Evolutionary conservation across 2,329 filamentous ascomycete genomes (phyloP).

Genomic region (Ascochyta fabae): DNA sequence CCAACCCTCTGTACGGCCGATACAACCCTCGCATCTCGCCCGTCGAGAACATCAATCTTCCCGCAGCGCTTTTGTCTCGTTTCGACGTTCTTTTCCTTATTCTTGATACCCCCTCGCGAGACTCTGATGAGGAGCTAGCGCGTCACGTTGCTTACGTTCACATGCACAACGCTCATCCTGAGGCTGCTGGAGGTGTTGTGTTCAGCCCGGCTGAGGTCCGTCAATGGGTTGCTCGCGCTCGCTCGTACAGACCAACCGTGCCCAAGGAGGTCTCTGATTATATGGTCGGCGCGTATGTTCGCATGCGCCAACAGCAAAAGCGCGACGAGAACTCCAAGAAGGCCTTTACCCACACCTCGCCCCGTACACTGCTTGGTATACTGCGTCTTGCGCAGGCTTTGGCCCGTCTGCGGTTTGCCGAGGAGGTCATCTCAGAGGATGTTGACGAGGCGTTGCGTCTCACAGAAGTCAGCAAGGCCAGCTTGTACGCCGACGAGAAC

Average conservation of each 20-base stretch:
- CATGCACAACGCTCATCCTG: conserved; percentile 94
- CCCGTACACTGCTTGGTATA: conserved; percentile 90
- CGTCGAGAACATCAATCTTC: conserved; percentile 98
- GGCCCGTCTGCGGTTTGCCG: conserved; percentile 86
- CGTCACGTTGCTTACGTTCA: conserved; percentile 96
- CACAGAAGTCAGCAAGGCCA: conserved; percentile 92
- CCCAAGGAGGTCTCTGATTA: conserved; percentile 90
- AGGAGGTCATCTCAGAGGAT: conserved; percentile 85
- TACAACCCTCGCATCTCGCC: conserved; percentile 98
- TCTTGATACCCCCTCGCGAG: conserved; percentile 89
- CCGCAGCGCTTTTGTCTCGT: conserved; percentile 93
- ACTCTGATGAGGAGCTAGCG: conserved; percentile 89
- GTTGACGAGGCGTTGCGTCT: conserved; percentile 93
- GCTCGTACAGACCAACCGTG: conserved; percentile 85
- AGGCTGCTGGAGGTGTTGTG: conserved; percentile 70
- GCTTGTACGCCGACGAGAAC: conserved; percentile 74
- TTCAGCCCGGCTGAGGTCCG: conserved; percentile 94
- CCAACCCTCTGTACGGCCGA: conserved; percentile 95
- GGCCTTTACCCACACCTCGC: conserved; percentile 92
- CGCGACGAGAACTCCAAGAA: conserved; percentile 89
- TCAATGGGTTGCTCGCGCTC: conserved; percentile 92
- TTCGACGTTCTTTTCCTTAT: conserved; percentile 98
- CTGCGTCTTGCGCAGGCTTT: conserved; percentile 93
- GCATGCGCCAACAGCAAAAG: conserved; percentile 89
- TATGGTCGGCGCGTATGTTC: conserved; percentile 95